phyloP scores from a whole-genome alignment of 805 yeast genomes.

The Diddensiella santjacobensis region DNA sequence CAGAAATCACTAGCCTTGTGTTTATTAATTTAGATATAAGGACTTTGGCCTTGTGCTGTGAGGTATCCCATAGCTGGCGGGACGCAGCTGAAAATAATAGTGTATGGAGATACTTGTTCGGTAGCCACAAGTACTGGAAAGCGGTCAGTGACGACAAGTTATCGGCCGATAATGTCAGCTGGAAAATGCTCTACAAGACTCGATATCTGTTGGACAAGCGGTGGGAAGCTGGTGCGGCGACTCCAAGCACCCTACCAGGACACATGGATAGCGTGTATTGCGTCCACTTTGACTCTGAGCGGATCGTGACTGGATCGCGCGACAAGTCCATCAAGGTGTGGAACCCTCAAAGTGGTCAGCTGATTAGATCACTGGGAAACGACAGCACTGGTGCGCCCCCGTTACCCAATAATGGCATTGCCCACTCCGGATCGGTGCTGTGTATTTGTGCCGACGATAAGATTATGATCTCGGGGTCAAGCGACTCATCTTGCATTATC shows the following conservation, averaged over 20 bases:
- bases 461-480: slow-evolving; percentile 34
- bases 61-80: slow-evolving; percentile 25
- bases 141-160: slow-evolving; percentile 15
- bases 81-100: slow-evolving; percentile 13
- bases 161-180: slow-evolving; percentile 12
- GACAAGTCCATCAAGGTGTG: slow-evolving; percentile 36
- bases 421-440: slow-evolving; percentile 33
- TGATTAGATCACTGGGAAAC: slow-evolving; percentile 21
- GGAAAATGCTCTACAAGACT: slow-evolving; percentile 26
- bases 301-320: slow-evolving; percentile 74
- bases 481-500: slow-evolving; percentile 32
- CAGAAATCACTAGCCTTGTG: slow-evolving; percentile 17
- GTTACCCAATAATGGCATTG: slow-evolving; percentile 4
- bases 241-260: slow-evolving; percentile 40
- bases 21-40: slow-evolving; percentile 19
- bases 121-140: slow-evolving; percentile 17
- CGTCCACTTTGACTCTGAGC: slow-evolving; percentile 65
- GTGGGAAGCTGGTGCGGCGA: slow-evolving; percentile 28
- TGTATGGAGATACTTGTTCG: slow-evolving; percentile 25
- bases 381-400: not conserved
- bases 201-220: slow-evolving; percentile 25
- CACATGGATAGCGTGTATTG: slow-evolving; percentile 84
- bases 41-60: slow-evolving; percentile 18
- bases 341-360: slow-evolving; percentile 27
- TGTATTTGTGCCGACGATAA: slow-evolving; percentile 29